phyloP scores from a whole-genome alignment of 148 eudicot genomes.

The Silene uniflora region DNA sequence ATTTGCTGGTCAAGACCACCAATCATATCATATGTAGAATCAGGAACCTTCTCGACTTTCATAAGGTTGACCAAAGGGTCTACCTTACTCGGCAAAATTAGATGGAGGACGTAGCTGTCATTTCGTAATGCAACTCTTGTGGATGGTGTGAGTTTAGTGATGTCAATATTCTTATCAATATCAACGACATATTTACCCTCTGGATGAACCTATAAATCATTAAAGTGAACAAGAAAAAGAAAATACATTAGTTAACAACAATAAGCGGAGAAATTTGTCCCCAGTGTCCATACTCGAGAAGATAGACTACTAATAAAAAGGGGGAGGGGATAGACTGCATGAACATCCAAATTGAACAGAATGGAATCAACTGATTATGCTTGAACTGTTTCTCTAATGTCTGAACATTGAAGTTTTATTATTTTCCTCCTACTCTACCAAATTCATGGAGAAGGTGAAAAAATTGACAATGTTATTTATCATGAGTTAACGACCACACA shows the following conservation, averaged over 20 bases:
- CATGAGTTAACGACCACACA: not conserved
- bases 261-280: not conserved
- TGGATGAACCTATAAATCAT: slow-evolving; percentile 50
- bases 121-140: slow-evolving; percentile 68
- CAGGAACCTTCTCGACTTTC: slow-evolving; percentile 87
- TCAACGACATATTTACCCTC: slow-evolving; percentile 78
- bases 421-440: not conserved
- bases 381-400: not conserved
- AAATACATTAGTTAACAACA: not conserved
- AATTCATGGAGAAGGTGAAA: not conserved
- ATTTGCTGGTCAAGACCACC: slow-evolving; percentile 42
- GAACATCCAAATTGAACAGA: not conserved
- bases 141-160: slow-evolving; percentile 64
- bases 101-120: slow-evolving; percentile 73
- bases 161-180: slow-evolving; percentile 66
- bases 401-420: not conserved
- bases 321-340: not conserved
- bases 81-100: slow-evolving; percentile 63
- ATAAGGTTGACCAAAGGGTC: slow-evolving; percentile 75
- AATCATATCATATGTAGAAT: slow-evolving; percentile 63
- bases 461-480: not conserved
- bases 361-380: not conserved
- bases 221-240: not conserved
- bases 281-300: not conserved
- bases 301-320: too few relatives aligned